Evolutionary conservation across 345 rosid species (phyloP).

Genomic region (Atalantia buxifolia): DNA sequence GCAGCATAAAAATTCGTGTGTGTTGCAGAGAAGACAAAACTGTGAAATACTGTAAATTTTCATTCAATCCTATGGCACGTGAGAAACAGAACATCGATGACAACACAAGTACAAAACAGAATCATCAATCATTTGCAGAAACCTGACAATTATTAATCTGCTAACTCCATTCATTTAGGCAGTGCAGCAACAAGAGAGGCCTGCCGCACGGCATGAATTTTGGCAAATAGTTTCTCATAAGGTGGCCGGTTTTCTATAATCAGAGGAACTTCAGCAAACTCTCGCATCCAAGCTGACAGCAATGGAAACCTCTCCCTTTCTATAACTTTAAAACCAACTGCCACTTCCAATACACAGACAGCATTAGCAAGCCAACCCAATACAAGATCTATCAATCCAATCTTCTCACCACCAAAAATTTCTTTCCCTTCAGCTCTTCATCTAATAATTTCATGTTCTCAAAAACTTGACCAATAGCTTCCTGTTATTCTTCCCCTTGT

Average conservation of each 20-base stretch:
- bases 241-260: slow-evolving; percentile 12
- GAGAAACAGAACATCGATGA: too few species aligned
- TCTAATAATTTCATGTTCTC: slow-evolving; percentile 28
- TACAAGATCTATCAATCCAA: slow-evolving; percentile 32
- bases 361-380: slow-evolving; percentile 35
- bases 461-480: slow-evolving; percentile 8
- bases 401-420: slow-evolving; percentile 37
- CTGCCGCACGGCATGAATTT: neutral
- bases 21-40: too few species aligned
- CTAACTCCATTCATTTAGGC: neutral
- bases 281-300: slow-evolving; percentile 25
- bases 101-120: too few species aligned
- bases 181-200: neutral
- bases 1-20: too few species aligned
- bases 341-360: slow-evolving; percentile 22
- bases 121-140: too few species aligned
- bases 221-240: neutral
- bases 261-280: slow-evolving; percentile 17
- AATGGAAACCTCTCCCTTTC: slow-evolving; percentile 21
- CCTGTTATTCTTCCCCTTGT: slow-evolving; percentile 26
- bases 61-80: too few species aligned
- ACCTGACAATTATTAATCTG: too few species aligned
- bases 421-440: slow-evolving; percentile 35
- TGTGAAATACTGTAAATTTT: too few species aligned
- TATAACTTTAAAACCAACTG: slow-evolving; percentile 12